A percentile compares a stretch with the other conserved stretches of the same genome.
phyloP scores from a whole-genome alignment of 352 stramenopile species.

The Phytophthora kernoviae region DNA sequence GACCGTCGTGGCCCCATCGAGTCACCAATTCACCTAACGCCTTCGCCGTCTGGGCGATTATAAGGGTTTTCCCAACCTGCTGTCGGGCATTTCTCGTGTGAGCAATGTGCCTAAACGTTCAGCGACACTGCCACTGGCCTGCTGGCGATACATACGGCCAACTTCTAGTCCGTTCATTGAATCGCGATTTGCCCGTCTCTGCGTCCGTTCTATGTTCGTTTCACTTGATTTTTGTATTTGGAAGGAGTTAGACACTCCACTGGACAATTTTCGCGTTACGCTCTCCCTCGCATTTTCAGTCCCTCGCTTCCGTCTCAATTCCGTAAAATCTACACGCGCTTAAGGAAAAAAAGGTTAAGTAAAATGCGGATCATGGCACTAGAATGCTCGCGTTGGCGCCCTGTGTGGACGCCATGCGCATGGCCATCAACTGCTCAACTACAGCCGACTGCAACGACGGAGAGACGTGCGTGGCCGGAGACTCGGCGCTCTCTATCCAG shows the following conservation, averaged over 20 bases:
- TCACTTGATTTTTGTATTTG: slow-evolving; percentile 1
- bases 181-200: slow-evolving; percentile 1
- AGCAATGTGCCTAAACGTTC: too few relatives aligned
- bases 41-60: too few relatives aligned
- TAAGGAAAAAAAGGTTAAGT: neutral
- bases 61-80: neutral
- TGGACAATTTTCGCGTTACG: neutral
- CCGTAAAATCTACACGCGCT: neutral
- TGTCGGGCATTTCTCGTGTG: neutral
- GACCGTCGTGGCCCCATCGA: too few relatives aligned
- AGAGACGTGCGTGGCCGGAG: slow-evolving; percentile 77
- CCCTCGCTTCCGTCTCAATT: neutral
- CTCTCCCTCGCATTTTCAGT: too few relatives aligned
- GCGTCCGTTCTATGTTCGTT: neutral
- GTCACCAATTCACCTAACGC: too few relatives aligned
- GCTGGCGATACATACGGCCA: too few relatives aligned
- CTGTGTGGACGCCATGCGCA: slow-evolving; percentile 11
- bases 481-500: slow-evolving; percentile 63
- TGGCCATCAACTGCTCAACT: slow-evolving; percentile 60
- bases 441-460: slow-evolving; percentile 66
- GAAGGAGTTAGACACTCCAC: neutral
- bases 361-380: slow-evolving; percentile 25
- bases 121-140: too few relatives aligned
- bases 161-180: neutral
- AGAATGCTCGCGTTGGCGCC: slow-evolving; percentile 7